Evolutionary conservation across 2,329 filamentous ascomycete species (phyloP), one percentile per base, ranked within the genome.

Genomic region (Verticillium albo-atrum): DNA sequence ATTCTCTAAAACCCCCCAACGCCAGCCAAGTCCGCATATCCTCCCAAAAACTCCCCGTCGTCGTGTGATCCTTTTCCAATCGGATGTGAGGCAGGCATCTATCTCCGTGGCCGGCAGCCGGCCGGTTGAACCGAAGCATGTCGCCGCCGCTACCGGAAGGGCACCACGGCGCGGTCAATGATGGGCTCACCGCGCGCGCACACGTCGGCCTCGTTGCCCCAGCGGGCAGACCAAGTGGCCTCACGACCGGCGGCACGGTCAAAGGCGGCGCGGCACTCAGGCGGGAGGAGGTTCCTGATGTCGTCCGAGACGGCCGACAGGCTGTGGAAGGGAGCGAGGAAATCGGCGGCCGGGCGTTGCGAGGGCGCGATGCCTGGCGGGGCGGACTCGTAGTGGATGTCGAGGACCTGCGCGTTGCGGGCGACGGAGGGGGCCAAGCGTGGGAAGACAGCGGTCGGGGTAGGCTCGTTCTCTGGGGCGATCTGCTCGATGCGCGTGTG

Each of bases 401-500:
- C 84, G n/a, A 79, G 72, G 56, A 87, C 75, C 55, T 79, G 77
- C 64, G 85, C 85, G 70, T 85, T 86, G 62, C 82, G 79, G 15
- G 81, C 74, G 60, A 86, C 75, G 64, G 75, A 76, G 27, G 76
- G 69, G 3, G 82, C 72, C 17, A 86, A 70, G 0, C 78, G 74
- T 6, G 80, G 77, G 64, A 86, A 85, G 37, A 70, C 66, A 28
- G 69, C 66, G 25, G 73, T 70, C 12, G 59, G 61, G 0, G 67
- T 35, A 15, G 34, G 30, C 26, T 42, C 27, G 42, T 62, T 71
- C 20, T 67, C 64, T 9, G 74, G 69, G 20, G 76, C 70, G 2
- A 96, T 79, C 62, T 89, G 86, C 74, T 95, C 91, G 79, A 93
- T 92, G 61, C 89, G 88, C 10, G 87, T 92, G 66, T 92, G 90